Evolutionary conservation across 1,284 basidiomycete genomes (phyloP), one percentile per base, ranked within the genome.

Genomic region (Cerioporus squamosus): DNA sequence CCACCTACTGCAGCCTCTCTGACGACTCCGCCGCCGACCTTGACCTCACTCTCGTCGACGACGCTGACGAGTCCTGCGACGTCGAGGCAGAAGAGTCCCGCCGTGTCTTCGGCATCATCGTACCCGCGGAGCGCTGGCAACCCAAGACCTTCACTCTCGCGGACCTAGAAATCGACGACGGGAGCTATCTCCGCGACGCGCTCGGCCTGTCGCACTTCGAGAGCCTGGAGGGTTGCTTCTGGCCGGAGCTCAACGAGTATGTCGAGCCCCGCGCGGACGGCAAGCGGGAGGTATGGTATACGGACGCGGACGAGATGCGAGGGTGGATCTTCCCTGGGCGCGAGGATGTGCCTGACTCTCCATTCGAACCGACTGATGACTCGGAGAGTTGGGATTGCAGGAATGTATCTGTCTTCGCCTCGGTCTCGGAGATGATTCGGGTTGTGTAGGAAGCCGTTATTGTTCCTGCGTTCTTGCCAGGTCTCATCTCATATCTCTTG

Each of bases 91-190:
- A 40, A 15, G 22, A 24, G 20, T 7, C 14, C 10, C 53, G 40
- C 20, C 53, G 53, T 22, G 29, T 43, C n/a, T 43, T 55, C 46
- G 46, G 40, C 20, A 39, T 38, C 31, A 12, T 39, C 47, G 36
- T 39, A 22, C 31, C 48, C 23, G 31, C 20, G 2, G 29, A 23
- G n/a, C 54, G 31, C 17, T 23, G 29, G 29, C 29, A 29, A 10
- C 29, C 54, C 2, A 23, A 26, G 6, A 6, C 14, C 24, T n/a
- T 38, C 48, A 18, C 23, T 36, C 3, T 39, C 20, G 54, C 22
- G 7, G 48, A 55, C 22, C 46, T 55, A 15, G 53, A 55, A n/a
- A 24, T 39, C 43, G 54, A 55, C 33, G 38, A 55, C 33, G 46
- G 39, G 22, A 43, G 40, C 46, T 49, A 55, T 31, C 53, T 55